phyloP scores from a whole-genome alignment of 345 rosid species.

The Anastatica hierochuntica region DNA sequence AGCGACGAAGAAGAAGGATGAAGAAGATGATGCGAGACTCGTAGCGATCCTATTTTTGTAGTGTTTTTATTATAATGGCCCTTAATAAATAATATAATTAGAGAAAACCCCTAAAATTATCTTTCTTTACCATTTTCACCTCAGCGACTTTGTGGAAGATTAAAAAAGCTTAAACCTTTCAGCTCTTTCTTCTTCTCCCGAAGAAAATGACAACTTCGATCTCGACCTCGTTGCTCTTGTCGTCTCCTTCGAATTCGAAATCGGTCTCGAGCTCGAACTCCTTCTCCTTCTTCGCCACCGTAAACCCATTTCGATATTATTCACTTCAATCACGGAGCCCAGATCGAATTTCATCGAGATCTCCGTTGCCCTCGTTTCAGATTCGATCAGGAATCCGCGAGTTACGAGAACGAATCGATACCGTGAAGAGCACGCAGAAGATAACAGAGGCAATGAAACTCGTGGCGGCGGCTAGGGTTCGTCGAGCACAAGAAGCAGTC shows the following conservation, averaged over 20 bases:
- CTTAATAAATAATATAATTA: neutral
- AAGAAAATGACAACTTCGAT: constrained; percentile 16
- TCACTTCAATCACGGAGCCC: neutral
- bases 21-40: no score
- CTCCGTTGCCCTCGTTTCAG: neutral
- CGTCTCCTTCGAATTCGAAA: constrained; percentile 7
- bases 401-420: constrained; percentile 42
- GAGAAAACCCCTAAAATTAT: neutral
- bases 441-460: constrained; percentile 83
- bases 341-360: constrained; percentile 7
- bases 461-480: constrained; percentile 68
- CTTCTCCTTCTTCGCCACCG: neutral
- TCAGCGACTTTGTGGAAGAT: no score
- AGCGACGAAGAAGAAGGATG: neutral
- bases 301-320: constrained; percentile 1
- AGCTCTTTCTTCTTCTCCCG: no score
- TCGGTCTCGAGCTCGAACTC: no score
- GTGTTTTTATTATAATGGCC: no score
- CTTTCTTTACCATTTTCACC: neutral
- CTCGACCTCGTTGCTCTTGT: constrained; percentile 13
- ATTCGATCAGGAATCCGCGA: constrained; percentile 54
- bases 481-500: constrained; percentile 87
- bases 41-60: no score
- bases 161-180: constrained; percentile 14
- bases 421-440: constrained; percentile 59